These are phyloP conservation scores for Hygrophorus russula DNA, from an alignment of 768 basidiomycete genomes.

Conservation along the genomic window DNA sequence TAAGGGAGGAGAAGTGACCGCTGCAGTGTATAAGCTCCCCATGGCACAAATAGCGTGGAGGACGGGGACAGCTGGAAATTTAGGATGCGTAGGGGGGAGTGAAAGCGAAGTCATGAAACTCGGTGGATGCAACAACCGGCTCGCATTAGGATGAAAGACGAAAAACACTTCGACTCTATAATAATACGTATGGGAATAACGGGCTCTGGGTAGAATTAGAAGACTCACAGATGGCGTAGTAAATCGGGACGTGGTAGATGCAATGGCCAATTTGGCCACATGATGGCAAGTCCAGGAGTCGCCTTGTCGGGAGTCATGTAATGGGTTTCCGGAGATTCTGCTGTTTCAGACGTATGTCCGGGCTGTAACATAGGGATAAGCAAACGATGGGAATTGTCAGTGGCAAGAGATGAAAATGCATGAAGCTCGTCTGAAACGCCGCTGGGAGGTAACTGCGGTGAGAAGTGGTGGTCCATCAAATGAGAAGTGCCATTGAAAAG, in stretches of 20 bases:
- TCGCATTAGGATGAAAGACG: constrained; percentile 61
- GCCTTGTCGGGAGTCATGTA: not conserved
- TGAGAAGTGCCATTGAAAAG: not conserved
- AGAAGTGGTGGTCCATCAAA: not conserved
- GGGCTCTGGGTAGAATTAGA: constrained; percentile 1
- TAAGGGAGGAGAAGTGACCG: constrained; percentile 44
- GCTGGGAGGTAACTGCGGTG: not conserved
- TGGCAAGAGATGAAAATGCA: no score
- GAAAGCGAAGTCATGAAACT: constrained; percentile 56
- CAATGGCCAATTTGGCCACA: constrained; percentile 51
- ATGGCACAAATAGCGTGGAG: constrained; percentile 85
- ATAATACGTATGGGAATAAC: not conserved
- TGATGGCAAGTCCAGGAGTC: constrained; percentile 23
- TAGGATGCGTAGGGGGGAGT: constrained; percentile 54
- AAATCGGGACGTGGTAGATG: constrained; percentile 52
- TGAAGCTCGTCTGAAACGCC: no score
- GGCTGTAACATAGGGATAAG: not conserved
- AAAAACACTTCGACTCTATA: constrained; percentile 71
- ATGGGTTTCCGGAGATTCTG: not conserved
- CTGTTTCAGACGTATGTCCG: not conserved
- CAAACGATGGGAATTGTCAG: no score
- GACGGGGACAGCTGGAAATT: constrained; percentile 60
- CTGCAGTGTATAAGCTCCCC: constrained; percentile 65
- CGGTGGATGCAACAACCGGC: constrained; percentile 55
- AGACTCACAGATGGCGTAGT: constrained; percentile 53